Base-by-base conservation (phyloP, 2,329 filamentous ascomycete species). In the Ciborinia camelliae region DNA sequence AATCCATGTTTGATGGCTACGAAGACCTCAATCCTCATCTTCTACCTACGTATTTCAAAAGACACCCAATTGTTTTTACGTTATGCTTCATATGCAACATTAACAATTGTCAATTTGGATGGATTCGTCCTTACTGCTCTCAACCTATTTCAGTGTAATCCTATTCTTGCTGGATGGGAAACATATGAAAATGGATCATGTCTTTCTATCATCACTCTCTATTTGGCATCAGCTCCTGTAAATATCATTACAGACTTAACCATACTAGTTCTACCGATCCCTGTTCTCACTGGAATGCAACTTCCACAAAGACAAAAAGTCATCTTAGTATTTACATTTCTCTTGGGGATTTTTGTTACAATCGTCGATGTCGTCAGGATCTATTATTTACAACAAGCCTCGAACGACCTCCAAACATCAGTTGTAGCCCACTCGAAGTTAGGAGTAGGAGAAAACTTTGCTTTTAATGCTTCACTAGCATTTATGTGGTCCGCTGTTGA, bases 401-500 rank as follows among this genome's bases (percentile, higher is more conserved):
- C 55, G 0, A 66, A 66, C 4, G 59, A 68, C 28, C 51, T 63
- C 30, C 62, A 70, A 48, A 55, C 62, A 28, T 45, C 39, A 23
- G 55, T 58, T 54, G 52, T 67, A 20, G 45, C 43, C 1, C 53
- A 65, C 2, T 45, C 63, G 14, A 55, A 59, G 51, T 54, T 86
- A 62, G 84, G 84, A 9, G 79, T 79, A 51, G 81, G 81, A 51
- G 72, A 76, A 2, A 79, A 86, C 65, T 87, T 86, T 71, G 78
- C 83, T 63, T 91, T 86, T 87, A 92, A 94, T 73, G 90, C 91
- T 0, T 91, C 91, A 0, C 79, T 92, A 6, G 91, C 91, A 0
- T 89, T 96, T 73, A 94, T 97, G 90, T 98, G 93, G 94, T 94
- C 90, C 20, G 90, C 89, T 15, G 87, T 97, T 62, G 93, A 97